Base-by-base conservation (phyloP, 1,139 yeast genomes). In the Pichia sp. region DNA sequence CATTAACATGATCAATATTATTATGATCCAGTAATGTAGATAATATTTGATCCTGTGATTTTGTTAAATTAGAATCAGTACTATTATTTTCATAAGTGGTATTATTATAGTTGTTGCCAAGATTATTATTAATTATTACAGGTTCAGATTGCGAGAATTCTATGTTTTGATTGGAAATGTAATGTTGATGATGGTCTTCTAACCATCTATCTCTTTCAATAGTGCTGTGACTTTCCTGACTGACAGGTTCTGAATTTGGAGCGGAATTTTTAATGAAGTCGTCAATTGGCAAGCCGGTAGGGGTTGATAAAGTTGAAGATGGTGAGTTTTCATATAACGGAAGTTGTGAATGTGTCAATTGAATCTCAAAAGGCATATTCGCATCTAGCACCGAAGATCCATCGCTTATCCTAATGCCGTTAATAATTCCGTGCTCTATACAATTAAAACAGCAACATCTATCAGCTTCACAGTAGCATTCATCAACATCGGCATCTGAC, bases 391-490 rank as follows among this genome's bases (percentile, higher is more conserved):
- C 62, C n/a, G 52, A 39, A 4, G 51, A 49, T 10, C 66, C 66
- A 45, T 77, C 81, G 45, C 73, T 75, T 37, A 75, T 53, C 52
- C 72, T 69, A 45, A 72, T 59, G 2, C 83, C 83, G 53, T 76
- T 68, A 18, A 74, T 69, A 8, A 76, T 78, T 2, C 81, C 81
- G 58, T 78, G 83, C 2, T 71, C 65, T 50, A 72, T 80, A 63
- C 83, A 78, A 54, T 77, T 74, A 37, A 68, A 63, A 58, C 83
- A 78, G 35, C 68, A 73, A 59, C 83, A 78, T 4, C 68, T 66
- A 35, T 72, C 72, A 1, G 69, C 64, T 0, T 73, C 65, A 62
- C 83, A 78, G 4, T 61, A 55, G 54, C 83, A 78, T 3, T 63
- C 65, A 1, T 56, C 47, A 4, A 39, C 45, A 29, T 41, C 42